Evolutionary conservation across 345 rosid genomes (phyloP).

Genomic region (Combretum micranthum): DNA sequence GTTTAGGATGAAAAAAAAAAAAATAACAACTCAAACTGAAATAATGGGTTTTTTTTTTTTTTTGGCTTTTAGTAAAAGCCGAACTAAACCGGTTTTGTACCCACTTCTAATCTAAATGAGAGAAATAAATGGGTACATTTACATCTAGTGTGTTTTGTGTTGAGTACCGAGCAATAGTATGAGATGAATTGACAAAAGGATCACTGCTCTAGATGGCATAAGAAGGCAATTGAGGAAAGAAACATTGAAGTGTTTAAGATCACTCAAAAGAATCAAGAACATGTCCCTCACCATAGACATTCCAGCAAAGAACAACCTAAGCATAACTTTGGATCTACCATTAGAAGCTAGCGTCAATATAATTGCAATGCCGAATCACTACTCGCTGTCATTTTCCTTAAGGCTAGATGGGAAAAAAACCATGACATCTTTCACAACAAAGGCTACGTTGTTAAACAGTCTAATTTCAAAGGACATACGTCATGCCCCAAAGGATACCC

Average conservation of each 20-base stretch:
- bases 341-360: slow-evolving; percentile 49
- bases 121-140: too few relatives aligned
- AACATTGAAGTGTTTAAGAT: slow-evolving; percentile 50
- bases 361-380: slow-evolving; percentile 51
- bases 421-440: slow-evolving; percentile 35
- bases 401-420: slow-evolving; percentile 50
- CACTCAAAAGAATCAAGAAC: slow-evolving; percentile 38
- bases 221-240: slow-evolving; percentile 64
- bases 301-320: slow-evolving; percentile 22
- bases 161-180: too few relatives aligned
- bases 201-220: slow-evolving; percentile 1
- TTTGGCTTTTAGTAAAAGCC: too few relatives aligned
- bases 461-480: too few relatives aligned
- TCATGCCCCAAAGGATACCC: too few relatives aligned
- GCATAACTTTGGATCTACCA: slow-evolving; percentile 43
- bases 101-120: too few relatives aligned
- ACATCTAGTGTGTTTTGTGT: too few relatives aligned
- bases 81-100: too few relatives aligned
- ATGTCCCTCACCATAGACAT: slow-evolving; percentile 15
- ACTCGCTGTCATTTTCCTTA: slow-evolving; percentile 41
- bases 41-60: too few relatives aligned
- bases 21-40: too few relatives aligned
- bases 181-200: too few relatives aligned
- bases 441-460: slow-evolving; percentile 14
- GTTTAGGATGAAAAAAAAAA: too few relatives aligned